A percentile compares a stretch with the other conserved stretches of the same genome.
These are phyloP conservation scores for Penicillium alfredii DNA, from an alignment of 495 filamentous ascomycete genomes.

Conservation along the genomic window DNA sequence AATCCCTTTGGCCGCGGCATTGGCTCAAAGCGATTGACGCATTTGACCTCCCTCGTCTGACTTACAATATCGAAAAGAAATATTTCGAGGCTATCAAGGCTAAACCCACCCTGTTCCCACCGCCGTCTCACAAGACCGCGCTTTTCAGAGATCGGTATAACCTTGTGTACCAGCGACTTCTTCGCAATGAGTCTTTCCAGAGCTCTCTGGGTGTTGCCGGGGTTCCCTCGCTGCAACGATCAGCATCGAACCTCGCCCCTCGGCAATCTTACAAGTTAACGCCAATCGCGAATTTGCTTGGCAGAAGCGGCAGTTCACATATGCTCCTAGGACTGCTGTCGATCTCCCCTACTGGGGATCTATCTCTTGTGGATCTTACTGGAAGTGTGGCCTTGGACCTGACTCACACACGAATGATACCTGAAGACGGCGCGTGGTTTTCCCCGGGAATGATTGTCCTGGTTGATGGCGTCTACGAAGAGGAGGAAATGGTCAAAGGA, in stretches of 20 bases:
- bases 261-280: constrained; percentile 81
- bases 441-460: constrained; percentile 91
- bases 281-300: constrained; percentile 86
- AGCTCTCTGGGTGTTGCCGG: constrained; percentile 53
- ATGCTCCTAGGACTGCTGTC: constrained; percentile 81
- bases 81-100: constrained; percentile 72
- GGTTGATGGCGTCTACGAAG: constrained; percentile 90
- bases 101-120: constrained; percentile 71
- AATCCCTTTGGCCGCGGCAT: constrained; percentile 55
- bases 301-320: constrained; percentile 77
- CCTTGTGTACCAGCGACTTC: constrained; percentile 79
- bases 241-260: constrained; percentile 45
- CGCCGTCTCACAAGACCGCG: constrained; percentile 71
- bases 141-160: constrained; percentile 87
- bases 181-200: constrained; percentile 92
- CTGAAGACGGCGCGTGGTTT: constrained; percentile 84
- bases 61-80: constrained; percentile 83
- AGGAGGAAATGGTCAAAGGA: constrained; percentile 65
- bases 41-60: constrained; percentile 78
- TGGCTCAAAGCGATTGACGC: constrained; percentile 76
- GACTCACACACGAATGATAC: constrained; percentile 71
- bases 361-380: constrained; percentile 79
- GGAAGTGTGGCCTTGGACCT: constrained; percentile 83
- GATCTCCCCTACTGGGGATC: constrained; percentile 71
- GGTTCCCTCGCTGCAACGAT: constrained; percentile 43